A percentile compares a stretch with the other conserved stretches of the same genome.
Conservation (phyloP, 345 rosid genomes). For the Excoecaria agallocha region DNA sequence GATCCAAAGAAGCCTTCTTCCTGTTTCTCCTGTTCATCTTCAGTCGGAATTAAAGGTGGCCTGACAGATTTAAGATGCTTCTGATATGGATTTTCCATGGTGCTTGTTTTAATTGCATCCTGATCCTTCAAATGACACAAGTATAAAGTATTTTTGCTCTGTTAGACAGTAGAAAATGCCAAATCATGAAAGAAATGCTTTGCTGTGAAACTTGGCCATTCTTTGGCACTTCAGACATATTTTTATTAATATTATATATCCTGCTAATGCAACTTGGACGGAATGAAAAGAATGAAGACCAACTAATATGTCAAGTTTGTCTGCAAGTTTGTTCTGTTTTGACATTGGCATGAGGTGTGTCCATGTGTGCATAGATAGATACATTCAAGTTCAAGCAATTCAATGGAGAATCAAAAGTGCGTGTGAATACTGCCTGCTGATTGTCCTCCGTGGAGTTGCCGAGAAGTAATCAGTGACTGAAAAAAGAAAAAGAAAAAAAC, state of each 20-base stretch:
- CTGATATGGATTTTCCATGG: conserved; percentile 39
- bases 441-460: conserved; percentile 5
- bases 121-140: conserved; percentile 45
- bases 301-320: background rate
- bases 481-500: conserved; percentile 27
- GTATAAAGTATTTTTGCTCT: background rate
- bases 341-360: background rate
- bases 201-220: background rate
- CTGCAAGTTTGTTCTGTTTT: background rate
- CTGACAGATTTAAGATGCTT: conserved; percentile 54
- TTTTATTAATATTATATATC: background rate
- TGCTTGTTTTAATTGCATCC: conserved; percentile 25
- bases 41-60: conserved; percentile 71
- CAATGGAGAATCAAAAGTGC: conserved; percentile 3
- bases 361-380: too few species aligned
- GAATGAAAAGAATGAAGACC: background rate
- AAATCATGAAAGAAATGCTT: background rate
- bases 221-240: too few species aligned
- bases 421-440: background rate
- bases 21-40: conserved; percentile 64
- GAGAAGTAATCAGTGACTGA: background rate
- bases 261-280: conserved; percentile 3
- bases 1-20: conserved; percentile 78
- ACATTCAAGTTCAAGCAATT: background rate
- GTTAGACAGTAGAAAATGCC: background rate